Evolutionary conservation across 75 land plant genomes (phyloP).

Genomic region (Pseudotsuga menziesii): DNA sequence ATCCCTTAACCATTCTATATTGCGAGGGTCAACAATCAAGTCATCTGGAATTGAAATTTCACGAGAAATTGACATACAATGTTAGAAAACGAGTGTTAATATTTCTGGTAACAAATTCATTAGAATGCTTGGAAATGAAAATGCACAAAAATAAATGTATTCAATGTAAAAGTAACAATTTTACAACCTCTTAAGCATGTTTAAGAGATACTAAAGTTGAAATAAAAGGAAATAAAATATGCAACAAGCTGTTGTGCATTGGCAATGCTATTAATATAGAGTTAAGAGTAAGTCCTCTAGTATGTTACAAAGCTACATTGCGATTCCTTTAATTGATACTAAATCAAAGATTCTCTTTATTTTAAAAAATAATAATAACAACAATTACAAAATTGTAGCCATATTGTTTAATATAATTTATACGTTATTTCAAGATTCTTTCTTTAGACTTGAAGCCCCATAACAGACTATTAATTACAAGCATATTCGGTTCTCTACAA

Average conservation of each 20-base stretch:
- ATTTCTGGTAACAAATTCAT: background rate
- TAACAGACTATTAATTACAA: no score
- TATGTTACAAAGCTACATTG: no score
- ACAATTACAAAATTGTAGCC: no score
- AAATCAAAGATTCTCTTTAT: no score
- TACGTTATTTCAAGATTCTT: no score
- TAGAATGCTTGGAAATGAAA: background rate
- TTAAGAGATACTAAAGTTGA: background rate
- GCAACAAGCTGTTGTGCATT: background rate
- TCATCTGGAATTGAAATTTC: constrained; percentile 53
- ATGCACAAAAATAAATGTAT: background rate
- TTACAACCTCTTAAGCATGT: background rate
- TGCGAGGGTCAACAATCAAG: constrained; percentile 95
- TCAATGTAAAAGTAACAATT: background rate
- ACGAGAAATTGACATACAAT: background rate
- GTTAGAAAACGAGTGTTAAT: background rate
- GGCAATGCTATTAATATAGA: background rate
- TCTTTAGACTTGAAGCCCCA: no score
- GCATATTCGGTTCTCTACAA: no score
- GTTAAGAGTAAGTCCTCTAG: background rate
- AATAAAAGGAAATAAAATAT: background rate
- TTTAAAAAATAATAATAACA: no score
- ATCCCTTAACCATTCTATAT: constrained; percentile 96
- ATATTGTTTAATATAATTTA: no score
- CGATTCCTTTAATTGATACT: no score